These are phyloP conservation scores for Macaranga tanarius DNA, from an alignment of 441 rosid species.

Conservation along the genomic window DNA sequence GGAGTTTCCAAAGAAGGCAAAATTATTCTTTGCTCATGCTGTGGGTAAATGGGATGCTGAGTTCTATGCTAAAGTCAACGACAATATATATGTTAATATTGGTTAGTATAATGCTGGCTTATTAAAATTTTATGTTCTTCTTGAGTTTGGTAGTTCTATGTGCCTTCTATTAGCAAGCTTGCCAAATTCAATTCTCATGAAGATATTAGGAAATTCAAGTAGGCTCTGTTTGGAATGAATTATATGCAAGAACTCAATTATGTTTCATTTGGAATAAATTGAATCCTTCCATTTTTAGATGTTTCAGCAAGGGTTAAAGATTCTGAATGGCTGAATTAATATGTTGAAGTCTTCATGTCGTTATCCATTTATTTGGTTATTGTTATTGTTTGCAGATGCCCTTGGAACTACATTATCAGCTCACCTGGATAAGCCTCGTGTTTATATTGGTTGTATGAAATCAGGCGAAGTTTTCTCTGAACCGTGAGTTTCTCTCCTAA, in stretches of 20 bases:
- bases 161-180: not conserved
- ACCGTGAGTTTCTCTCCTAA: slow-evolving; percentile 53
- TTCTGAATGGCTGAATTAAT: not conserved
- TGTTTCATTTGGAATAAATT: too few relatives aligned
- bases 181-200: not conserved
- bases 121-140: not conserved
- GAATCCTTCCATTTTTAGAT: too few relatives aligned
- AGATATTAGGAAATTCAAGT: not conserved
- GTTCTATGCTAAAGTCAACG: slow-evolving; percentile 85
- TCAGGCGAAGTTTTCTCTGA: slow-evolving; percentile 94
- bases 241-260: too few relatives aligned
- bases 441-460: slow-evolving; percentile 96
- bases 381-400: slow-evolving; percentile 49
- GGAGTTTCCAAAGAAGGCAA: slow-evolving; percentile 60
- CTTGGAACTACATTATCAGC: slow-evolving; percentile 77
- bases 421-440: slow-evolving; percentile 70
- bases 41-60: slow-evolving; percentile 84
- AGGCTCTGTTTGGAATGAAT: too few relatives aligned
- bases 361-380: not conserved
- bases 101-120: slow-evolving; percentile 48
- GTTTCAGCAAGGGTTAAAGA: not conserved
- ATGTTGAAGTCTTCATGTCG: not conserved
- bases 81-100: slow-evolving; percentile 76
- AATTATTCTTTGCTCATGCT: slow-evolving; percentile 62
- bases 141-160: not conserved